phyloP scores from a whole-genome alignment of 2,329 filamentous ascomycete genomes.

The Colletotrichum spaethianum region DNA sequence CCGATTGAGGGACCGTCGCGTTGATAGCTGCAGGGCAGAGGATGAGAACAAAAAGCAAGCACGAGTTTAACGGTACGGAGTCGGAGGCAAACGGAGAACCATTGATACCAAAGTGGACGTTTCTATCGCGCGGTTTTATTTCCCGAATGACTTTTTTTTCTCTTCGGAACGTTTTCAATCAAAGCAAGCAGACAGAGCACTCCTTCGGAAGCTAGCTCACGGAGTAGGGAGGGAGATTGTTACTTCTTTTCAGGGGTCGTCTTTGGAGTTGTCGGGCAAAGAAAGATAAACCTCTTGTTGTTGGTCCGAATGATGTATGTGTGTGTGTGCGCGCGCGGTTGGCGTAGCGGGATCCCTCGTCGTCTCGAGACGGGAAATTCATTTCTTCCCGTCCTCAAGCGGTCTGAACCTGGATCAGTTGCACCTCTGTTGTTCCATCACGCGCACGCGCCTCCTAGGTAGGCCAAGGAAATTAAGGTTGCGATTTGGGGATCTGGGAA shows the following conservation, averaged over 20 bases:
- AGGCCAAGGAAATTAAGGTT: not conserved
- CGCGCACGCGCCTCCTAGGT: not conserved
- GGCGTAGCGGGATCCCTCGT: not conserved
- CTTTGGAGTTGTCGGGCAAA: conserved; percentile 29
- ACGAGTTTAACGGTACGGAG: conserved; percentile 35
- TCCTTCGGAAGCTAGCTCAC: not conserved
- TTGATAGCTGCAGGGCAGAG: not conserved
- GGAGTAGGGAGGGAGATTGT: not conserved
- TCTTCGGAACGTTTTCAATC: not conserved
- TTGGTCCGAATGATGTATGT: not conserved
- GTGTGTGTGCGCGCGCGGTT: not conserved
- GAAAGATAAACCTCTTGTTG: conserved; percentile 17
- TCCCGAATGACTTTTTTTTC: conserved; percentile 14
- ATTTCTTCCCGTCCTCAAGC: not conserved
- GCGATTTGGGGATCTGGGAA: not conserved
- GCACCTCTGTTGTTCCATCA: not conserved
- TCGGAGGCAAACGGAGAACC: conserved; percentile 40
- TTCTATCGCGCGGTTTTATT: conserved; percentile 21
- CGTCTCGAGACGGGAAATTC: not conserved
- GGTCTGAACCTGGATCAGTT: not conserved
- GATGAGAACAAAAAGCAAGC: not conserved
- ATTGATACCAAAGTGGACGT: conserved; percentile 42
- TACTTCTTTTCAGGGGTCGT: not conserved
- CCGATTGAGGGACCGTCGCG: conserved; percentile 61
- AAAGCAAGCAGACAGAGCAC: conserved; percentile 5